Conservation (phyloP, 129 eudicot species). For the Artemisia tridentata region DNA sequence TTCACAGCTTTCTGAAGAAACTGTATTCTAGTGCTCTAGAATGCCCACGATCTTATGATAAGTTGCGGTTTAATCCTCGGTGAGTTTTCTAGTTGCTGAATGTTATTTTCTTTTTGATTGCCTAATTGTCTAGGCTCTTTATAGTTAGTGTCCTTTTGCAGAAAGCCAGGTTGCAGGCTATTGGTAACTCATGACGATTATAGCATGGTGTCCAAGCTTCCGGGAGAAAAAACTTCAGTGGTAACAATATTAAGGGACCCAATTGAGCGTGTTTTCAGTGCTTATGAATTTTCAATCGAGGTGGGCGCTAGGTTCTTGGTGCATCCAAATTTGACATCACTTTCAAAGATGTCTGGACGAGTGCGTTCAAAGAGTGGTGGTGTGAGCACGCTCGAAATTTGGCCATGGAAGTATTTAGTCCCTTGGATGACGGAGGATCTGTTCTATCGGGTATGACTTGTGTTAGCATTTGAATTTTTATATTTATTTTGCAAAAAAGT, state of each 20-base stretch:
- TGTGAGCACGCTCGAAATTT: conserved; percentile 80
- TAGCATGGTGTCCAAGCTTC: conserved; percentile 87
- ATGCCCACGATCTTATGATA: conserved; percentile 97
- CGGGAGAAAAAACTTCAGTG: conserved; percentile 71
- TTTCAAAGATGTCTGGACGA: conserved; percentile 49
- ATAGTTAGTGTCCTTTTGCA: conserved; percentile 30
- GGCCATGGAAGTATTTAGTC: conserved; percentile 99
- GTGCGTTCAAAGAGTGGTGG: conserved; percentile 56
- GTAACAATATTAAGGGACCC: conserved; percentile 90
- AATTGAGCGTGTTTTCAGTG: conserved; percentile 86
- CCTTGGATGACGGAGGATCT: conserved; percentile 99
- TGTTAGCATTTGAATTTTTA: background rate
- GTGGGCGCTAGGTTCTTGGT: conserved; percentile 93
- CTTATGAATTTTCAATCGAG: conserved; percentile 89
- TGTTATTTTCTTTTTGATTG: background rate
- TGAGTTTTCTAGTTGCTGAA: conserved; percentile 27
- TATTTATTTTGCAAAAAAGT: background rate
- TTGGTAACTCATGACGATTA: conserved; percentile 94
- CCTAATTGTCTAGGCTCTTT: conserved; percentile 1
- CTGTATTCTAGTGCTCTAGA: conserved; percentile 60
- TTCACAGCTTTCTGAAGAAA: conserved; percentile 72
- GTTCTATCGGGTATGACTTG: conserved; percentile 72
- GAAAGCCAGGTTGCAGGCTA: conserved; percentile 70
- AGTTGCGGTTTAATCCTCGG: conserved; percentile 77
- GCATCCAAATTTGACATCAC: conserved; percentile 86